Conservation (phyloP, 2,329 filamentous ascomycete genomes). For the Alternaria burnsii region DNA sequence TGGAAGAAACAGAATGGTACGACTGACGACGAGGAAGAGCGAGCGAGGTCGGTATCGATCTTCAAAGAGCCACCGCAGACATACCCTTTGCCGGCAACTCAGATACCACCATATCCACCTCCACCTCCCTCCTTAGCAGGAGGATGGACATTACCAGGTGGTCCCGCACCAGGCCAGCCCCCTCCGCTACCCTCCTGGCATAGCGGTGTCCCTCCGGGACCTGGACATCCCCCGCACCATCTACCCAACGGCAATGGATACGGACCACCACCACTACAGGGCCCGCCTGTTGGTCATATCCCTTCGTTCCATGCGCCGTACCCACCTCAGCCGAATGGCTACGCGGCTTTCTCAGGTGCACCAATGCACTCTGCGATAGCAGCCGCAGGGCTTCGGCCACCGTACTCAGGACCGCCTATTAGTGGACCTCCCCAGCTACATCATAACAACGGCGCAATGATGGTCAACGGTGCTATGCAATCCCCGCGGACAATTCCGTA, state of each 20-base stretch:
- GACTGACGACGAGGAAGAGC: slow-evolving; percentile 41
- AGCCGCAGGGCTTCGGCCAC: slow-evolving; percentile 36
- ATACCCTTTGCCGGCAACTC: slow-evolving; percentile 43
- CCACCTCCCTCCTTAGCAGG: slow-evolving; percentile 28
- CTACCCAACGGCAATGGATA: slow-evolving; percentile 46
- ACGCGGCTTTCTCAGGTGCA: slow-evolving; percentile 43
- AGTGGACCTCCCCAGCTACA: slow-evolving; percentile 45
- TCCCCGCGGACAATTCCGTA: slow-evolving; percentile 49
- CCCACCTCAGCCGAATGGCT: slow-evolving; percentile 44
- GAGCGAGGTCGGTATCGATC: slow-evolving; percentile 39
- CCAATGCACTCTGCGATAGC: slow-evolving; percentile 42
- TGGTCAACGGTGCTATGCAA: slow-evolving; percentile 48
- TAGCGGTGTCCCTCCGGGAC: slow-evolving; percentile 34
- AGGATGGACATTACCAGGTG: slow-evolving; percentile 34
- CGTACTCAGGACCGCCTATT: slow-evolving; percentile 40
- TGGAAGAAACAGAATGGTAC: slow-evolving; percentile 54
- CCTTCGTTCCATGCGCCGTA: slow-evolving; percentile 47
- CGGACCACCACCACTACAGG: slow-evolving; percentile 34
- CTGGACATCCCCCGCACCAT: slow-evolving; percentile 33
- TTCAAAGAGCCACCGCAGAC: slow-evolving; percentile 46
- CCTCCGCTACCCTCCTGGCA: slow-evolving; percentile 46
- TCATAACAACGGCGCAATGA: slow-evolving; percentile 41
- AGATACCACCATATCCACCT: slow-evolving; percentile 35
- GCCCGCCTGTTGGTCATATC: slow-evolving; percentile 34
- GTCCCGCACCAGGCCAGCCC: slow-evolving; percentile 32